Evolutionary conservation across 2,329 filamentous ascomycete genomes (phyloP), one percentile per base, ranked within the genome.

Genomic region (Penicillium rolfsii): DNA sequence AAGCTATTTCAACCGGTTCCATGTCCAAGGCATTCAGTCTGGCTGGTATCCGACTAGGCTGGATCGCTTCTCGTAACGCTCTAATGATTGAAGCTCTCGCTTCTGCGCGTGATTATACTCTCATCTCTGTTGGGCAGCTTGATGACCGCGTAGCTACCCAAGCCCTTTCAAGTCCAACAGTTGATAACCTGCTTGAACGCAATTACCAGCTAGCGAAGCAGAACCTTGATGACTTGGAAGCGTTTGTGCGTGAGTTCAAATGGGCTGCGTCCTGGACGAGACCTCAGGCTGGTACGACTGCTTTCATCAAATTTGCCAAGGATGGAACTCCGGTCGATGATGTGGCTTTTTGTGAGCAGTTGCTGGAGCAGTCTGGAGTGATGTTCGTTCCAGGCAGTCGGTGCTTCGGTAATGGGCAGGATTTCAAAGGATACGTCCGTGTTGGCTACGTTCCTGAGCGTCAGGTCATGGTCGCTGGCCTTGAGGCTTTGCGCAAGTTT

Each of bases 21-120:
- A 85, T 94, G 81, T 92, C 89, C 36, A 95, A 95, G 77, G 89
- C 90, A 0, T 95, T 91, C 76, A 85, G 89, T 1, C 79, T 95
- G 5, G 90, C 91, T 1, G 91, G 91, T 2, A 87, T 94, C 64
- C 85, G 91, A 1, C 73, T 91, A 1, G 91, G 91, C 24, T 96
- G 91, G 91, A 82, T 92, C 56, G 89, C 88, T 3, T 88, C 86
- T 8, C 84, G 84, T 22, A 84, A 85, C 71, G 67, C 72, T 5
- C 74, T 77, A 1, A 82, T 94, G 59, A 81, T 93, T 58, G 82
- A 86, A 50, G 79, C 82, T 24, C 80, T 89, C 62, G 85, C 87
- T 6, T 74, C 80, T 14, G 87, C 87, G 1, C 82, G 91, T 49
- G 87, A 93, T 74, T 94, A 93, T 78, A 93, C 90, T 2, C 90